Evolutionary conservation across 1,284 basidiomycete genomes (phyloP).

Genomic region (Dichomitus squalens): DNA sequence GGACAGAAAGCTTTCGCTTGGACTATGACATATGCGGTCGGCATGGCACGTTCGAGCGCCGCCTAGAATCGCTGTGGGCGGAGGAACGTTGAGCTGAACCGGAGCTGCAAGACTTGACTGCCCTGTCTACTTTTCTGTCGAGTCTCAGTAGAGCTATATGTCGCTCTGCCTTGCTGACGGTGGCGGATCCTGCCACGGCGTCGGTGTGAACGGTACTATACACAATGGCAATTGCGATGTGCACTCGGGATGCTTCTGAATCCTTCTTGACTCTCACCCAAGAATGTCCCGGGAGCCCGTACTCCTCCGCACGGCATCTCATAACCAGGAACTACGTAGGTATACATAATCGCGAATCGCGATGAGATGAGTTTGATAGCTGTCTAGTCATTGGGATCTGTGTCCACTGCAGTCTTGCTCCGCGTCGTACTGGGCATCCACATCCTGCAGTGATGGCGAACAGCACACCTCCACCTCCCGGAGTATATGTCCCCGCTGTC

Average conservation of each 20-base stretch:
- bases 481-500: slow-evolving; percentile 76
- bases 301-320: not conserved
- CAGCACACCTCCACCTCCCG: slow-evolving; percentile 52
- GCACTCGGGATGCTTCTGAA: not conserved
- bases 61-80: slow-evolving; percentile 2
- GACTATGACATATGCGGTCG: slow-evolving; percentile 14
- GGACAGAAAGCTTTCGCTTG: not conserved
- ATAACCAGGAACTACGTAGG: not conserved
- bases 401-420: too few relatives aligned
- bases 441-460: slow-evolving; percentile 5
- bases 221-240: too few relatives aligned
- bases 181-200: too few relatives aligned
- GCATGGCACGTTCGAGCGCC: slow-evolving; percentile 20
- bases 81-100: not conserved
- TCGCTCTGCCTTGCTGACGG: too few relatives aligned
- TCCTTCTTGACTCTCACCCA: not conserved
- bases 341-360: not conserved
- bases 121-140: too few relatives aligned
- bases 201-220: too few relatives aligned
- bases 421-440: not conserved
- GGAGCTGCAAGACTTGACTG: slow-evolving; percentile 5
- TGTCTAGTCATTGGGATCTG: not conserved
- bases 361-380: not conserved
- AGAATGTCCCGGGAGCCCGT: not conserved
- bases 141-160: too few relatives aligned